phyloP scores from a whole-genome alignment of 495 filamentous ascomycete species.

The Hypoxylon intermedium region DNA sequence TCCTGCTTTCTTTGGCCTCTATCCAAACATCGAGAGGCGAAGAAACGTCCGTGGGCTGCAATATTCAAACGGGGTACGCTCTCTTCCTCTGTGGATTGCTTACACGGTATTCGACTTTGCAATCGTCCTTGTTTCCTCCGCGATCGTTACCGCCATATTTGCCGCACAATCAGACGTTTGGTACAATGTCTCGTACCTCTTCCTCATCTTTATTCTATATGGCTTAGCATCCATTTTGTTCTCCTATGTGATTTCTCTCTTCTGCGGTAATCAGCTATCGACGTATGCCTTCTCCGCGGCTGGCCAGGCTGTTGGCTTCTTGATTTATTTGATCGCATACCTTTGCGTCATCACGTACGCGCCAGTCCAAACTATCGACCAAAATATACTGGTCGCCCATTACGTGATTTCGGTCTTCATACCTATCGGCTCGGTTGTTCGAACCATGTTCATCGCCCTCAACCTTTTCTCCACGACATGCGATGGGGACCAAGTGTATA shows the following conservation, averaged over 20 bases:
- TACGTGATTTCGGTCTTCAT: slow-evolving; percentile 72
- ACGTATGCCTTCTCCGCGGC: slow-evolving; percentile 79
- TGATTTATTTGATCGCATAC: slow-evolving; percentile 80
- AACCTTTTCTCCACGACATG: slow-evolving; percentile 81
- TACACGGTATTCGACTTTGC: slow-evolving; percentile 81
- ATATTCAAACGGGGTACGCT: slow-evolving; percentile 82
- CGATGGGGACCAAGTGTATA: slow-evolving; percentile 63
- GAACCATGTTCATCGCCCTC: slow-evolving; percentile 74
- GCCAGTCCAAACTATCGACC: slow-evolving; percentile 65
- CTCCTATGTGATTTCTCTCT: slow-evolving; percentile 73
- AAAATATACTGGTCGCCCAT: slow-evolving; percentile 65
- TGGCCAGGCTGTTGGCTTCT: slow-evolving; percentile 73
- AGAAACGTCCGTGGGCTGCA: slow-evolving; percentile 80
- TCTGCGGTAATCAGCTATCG: slow-evolving; percentile 71
- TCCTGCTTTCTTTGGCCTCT: slow-evolving; percentile 85
- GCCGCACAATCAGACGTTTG: slow-evolving; percentile 64
- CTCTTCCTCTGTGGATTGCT: slow-evolving; percentile 76
- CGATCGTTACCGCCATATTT: slow-evolving; percentile 66
- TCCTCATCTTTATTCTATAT: slow-evolving; percentile 74
- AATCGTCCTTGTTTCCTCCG: slow-evolving; percentile 66
- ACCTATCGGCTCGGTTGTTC: slow-evolving; percentile 70
- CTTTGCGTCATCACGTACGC: slow-evolving; percentile 72
- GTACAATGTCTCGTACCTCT: slow-evolving; percentile 72
- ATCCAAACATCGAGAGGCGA: slow-evolving; percentile 80
- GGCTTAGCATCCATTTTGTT: slow-evolving; percentile 69